Evolutionary conservation across 768 basidiomycete genomes (phyloP).

Genomic region (Exidia glandulosa): DNA sequence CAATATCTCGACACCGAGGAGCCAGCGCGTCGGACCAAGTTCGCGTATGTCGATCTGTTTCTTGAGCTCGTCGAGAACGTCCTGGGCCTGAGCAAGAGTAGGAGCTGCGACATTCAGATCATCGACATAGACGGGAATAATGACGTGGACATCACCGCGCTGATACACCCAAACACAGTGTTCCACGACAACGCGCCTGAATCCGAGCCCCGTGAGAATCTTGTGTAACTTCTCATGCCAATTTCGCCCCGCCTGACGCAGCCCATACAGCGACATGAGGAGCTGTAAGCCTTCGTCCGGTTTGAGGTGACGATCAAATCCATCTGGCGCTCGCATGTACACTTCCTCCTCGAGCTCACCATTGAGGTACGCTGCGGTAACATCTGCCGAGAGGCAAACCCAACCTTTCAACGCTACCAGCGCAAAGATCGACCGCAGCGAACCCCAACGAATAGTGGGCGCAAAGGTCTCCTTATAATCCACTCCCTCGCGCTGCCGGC

Average conservation of each 20-base stretch:
- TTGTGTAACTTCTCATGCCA: slow-evolving; percentile 22
- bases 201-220: slow-evolving; percentile 12
- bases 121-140: slow-evolving; percentile 1
- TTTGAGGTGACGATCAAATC: slow-evolving; percentile 11
- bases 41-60: slow-evolving; percentile 1
- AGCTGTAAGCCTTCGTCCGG: slow-evolving; percentile 1
- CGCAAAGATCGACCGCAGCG: slow-evolving; percentile 11
- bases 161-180: slow-evolving; percentile 1
- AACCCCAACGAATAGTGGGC: slow-evolving; percentile 10
- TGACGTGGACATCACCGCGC: background rate
- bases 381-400: slow-evolving; percentile 10
- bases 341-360: slow-evolving; percentile 12
- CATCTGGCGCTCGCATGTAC: slow-evolving; percentile 19
- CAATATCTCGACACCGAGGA: slow-evolving; percentile 7
- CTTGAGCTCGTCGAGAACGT: background rate
- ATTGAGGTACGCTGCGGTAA: slow-evolving; percentile 9
- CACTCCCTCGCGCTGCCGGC: slow-evolving; percentile 18
- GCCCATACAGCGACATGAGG: slow-evolving; percentile 25
- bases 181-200: slow-evolving; percentile 1
- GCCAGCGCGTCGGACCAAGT: background rate
- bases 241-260: slow-evolving; percentile 24
- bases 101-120: background rate
- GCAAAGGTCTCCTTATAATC: slow-evolving; percentile 15
- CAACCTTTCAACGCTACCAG: slow-evolving; percentile 7
- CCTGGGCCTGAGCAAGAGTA: background rate